Conservation (phyloP, 2,329 filamentous ascomycete species). For the Exophiala mesophila region DNA sequence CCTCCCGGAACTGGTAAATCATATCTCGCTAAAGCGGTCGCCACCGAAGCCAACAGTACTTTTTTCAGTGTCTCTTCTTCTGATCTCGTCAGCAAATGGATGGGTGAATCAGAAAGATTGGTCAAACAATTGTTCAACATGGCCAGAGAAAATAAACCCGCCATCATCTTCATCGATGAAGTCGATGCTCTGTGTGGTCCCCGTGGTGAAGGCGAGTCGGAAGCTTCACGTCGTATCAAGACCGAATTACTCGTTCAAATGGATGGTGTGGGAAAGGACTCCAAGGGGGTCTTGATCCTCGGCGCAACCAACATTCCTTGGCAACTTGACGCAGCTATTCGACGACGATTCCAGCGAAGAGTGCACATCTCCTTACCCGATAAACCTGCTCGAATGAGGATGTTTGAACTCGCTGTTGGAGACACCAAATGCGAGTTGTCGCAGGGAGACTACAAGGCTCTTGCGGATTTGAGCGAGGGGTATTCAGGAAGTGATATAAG, state of each 20-base stretch:
- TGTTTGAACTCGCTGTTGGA: constrained; percentile 95
- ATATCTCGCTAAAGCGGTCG: constrained; percentile 94
- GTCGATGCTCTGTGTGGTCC: constrained; percentile 95
- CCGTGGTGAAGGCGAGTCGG: constrained; percentile 89
- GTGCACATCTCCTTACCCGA: constrained; percentile 95
- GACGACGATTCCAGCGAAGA: constrained; percentile 89
- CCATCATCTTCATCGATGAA: constrained; percentile 98
- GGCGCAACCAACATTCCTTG: constrained; percentile 98
- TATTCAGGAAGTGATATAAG: constrained; percentile 95
- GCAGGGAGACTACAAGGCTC: constrained; percentile 68
- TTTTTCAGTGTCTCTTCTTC: constrained; percentile 99
- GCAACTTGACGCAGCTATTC: constrained; percentile 95
- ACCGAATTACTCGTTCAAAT: constrained; percentile 98
- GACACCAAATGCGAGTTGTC: constrained; percentile 82
- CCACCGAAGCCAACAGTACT: constrained; percentile 96
- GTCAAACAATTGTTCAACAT: constrained; percentile 97
- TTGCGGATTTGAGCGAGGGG: constrained; percentile 80
- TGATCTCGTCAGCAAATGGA: constrained; percentile 98
- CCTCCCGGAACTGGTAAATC: constrained; percentile 96
- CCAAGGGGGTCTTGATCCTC: constrained; percentile 85
- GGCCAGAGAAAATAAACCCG: constrained; percentile 95
- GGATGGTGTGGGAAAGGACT: constrained; percentile 97
- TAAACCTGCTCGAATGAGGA: constrained; percentile 75
- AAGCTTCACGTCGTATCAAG: constrained; percentile 95
- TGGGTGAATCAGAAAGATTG: constrained; percentile 96